Evolutionary conservation across 352 stramenopile species (phyloP).

Genomic region (Blastocystis sp.): DNA sequence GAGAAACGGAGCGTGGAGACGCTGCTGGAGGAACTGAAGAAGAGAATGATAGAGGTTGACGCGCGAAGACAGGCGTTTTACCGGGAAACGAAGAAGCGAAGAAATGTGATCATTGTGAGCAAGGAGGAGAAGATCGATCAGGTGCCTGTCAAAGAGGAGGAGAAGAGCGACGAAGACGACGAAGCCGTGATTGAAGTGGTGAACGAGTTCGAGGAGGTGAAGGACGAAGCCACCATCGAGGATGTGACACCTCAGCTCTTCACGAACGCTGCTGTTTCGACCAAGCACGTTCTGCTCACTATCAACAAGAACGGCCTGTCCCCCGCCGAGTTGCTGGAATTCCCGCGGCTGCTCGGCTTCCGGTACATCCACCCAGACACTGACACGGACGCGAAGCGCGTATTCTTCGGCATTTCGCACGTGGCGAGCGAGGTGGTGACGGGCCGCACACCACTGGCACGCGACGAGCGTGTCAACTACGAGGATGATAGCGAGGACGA

Average conservation of each 20-base stretch:
- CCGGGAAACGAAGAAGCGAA: not conserved
- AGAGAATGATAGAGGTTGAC: not conserved
- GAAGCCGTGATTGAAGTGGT: constrained; percentile 20
- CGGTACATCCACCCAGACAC: constrained; percentile 56
- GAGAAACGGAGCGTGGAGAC: not conserved
- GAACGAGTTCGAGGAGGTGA: not conserved
- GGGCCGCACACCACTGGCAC: constrained; percentile 4
- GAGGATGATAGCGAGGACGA: constrained; percentile 40
- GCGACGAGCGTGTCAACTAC: constrained; percentile 17
- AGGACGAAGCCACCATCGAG: not conserved
- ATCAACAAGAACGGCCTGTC: constrained; percentile 28
- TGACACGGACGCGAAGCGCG: not conserved
- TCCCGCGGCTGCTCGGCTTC: constrained; percentile 32
- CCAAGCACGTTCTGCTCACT: constrained; percentile 4
- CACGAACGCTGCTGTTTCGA: not conserved
- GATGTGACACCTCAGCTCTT: constrained; percentile 14
- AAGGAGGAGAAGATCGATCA: not conserved
- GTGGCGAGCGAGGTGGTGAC: not conserved
- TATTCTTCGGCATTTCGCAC: constrained; percentile 55
- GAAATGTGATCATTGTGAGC: not conserved
- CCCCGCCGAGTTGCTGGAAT: constrained; percentile 6
- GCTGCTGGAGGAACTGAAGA: not conserved
- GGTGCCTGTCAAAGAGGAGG: not conserved
- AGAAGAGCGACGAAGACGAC: not conserved
- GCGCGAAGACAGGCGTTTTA: not conserved